Evolutionary conservation across 805 yeast species (phyloP).

Genomic region (Wickerhamiella sorbophila): DNA sequence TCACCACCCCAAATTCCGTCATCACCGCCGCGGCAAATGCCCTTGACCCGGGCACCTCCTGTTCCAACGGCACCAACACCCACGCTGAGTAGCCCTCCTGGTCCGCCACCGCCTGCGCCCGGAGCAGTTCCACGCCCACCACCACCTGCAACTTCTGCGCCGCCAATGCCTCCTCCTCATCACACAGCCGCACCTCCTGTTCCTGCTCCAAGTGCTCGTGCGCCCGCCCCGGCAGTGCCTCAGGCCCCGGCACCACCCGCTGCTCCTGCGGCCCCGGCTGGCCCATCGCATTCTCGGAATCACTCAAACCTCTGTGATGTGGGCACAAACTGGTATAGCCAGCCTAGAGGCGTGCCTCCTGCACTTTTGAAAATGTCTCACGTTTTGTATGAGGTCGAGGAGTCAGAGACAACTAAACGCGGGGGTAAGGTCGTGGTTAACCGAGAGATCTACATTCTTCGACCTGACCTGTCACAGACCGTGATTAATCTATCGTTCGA

Average conservation of each 20-base stretch:
- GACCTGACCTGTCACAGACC: slow-evolving; percentile 57
- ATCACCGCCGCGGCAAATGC: slow-evolving; percentile 7
- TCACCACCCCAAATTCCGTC: slow-evolving; percentile 5
- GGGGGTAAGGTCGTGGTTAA: slow-evolving; percentile 36
- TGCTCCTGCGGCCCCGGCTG: slow-evolving; percentile 12
- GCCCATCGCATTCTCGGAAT: slow-evolving; percentile 5
- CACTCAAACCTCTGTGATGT: slow-evolving; percentile 8
- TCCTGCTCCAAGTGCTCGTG: slow-evolving; percentile 5
- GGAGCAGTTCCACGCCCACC: slow-evolving; percentile 6
- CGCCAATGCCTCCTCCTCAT: slow-evolving; percentile 8
- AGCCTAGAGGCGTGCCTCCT: slow-evolving; percentile 9
- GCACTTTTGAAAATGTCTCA: slow-evolving; percentile 3
- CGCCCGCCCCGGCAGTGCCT: slow-evolving; percentile 10
- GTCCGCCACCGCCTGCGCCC: neutral
- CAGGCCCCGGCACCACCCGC: slow-evolving; percentile 15
- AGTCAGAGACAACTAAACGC: slow-evolving; percentile 40
- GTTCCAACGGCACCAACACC: neutral
- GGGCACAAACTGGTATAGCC: slow-evolving; percentile 7
- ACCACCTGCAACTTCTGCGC: slow-evolving; percentile 4
- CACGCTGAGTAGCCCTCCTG: slow-evolving; percentile 4
- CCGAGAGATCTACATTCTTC: slow-evolving; percentile 57
- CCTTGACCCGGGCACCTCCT: slow-evolving; percentile 4
- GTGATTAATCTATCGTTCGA: slow-evolving; percentile 46
- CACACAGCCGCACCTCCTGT: slow-evolving; percentile 13
- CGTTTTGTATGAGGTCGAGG: slow-evolving; percentile 51